Conservation (phyloP, 768 basidiomycete genomes). For the Boletus vinaceobasis region DNA sequence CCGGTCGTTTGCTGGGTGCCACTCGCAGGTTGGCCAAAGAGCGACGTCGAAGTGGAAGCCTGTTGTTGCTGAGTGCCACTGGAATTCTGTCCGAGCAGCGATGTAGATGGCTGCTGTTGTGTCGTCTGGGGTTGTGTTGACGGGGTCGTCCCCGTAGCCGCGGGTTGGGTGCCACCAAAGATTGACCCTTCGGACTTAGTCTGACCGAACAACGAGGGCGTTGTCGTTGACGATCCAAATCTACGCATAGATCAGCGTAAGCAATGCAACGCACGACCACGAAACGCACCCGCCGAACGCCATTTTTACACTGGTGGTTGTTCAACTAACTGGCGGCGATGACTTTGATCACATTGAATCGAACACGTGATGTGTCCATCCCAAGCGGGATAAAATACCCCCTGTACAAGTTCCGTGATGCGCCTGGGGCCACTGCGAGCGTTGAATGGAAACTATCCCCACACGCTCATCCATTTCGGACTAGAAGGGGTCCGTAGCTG, state of each 20-base stretch:
- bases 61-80: constrained; percentile 20
- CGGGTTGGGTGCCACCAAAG: constrained; percentile 37
- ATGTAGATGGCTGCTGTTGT: constrained; percentile 21
- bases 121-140: constrained; percentile 17
- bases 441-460: neutral
- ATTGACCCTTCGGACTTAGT: constrained; percentile 33
- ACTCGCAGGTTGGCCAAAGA: constrained; percentile 24
- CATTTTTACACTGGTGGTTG: constrained; percentile 8
- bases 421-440: too few species aligned
- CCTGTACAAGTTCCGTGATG: neutral
- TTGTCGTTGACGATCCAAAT: constrained; percentile 41
- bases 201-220: constrained; percentile 33
- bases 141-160: constrained; percentile 16
- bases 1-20: constrained; percentile 2
- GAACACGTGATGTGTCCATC: constrained; percentile 10
- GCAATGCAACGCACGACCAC: neutral
- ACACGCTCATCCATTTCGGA: neutral
- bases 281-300: constrained; percentile 21
- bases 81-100: constrained; percentile 36
- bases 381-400: constrained; percentile 10
- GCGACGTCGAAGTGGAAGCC: constrained; percentile 14
- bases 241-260: constrained; percentile 13
- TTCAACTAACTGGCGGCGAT: neutral
- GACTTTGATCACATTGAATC: neutral
- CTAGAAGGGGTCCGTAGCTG: neutral